Conservation (phyloP, 176 grass and related monocot species). For the Bothriochloa decipiens region DNA sequence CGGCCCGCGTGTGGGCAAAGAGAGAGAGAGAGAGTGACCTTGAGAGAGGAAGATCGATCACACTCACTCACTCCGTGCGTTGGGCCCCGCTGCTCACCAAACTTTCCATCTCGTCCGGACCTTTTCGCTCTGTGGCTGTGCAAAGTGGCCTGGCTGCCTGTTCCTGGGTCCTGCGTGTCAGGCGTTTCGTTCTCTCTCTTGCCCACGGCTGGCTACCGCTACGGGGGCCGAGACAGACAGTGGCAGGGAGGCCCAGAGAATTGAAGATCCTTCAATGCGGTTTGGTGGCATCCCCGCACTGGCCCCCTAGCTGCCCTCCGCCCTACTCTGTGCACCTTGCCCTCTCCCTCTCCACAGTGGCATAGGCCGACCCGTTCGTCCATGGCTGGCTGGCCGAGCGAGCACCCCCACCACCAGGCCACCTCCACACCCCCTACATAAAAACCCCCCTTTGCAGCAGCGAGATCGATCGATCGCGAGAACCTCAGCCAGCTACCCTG, state of each 20-base stretch:
- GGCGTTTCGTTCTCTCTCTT: not conserved
- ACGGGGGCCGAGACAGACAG: not conserved
- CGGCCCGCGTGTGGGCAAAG: not conserved
- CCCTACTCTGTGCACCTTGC: not conserved
- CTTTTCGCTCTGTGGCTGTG: conserved; percentile 29
- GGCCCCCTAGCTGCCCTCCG: not conserved
- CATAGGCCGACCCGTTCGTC: not conserved
- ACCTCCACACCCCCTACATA: conserved; percentile 30
- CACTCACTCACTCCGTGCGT: not conserved
- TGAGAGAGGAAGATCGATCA: not conserved
- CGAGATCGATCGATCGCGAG: not conserved
- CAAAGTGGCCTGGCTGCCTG: conserved; percentile 30
- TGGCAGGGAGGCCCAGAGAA: conserved; percentile 50
- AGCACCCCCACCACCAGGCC: not conserved
- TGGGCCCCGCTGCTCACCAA: conserved; percentile 48
- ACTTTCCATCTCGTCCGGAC: conserved; percentile 23
- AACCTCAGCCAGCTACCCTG: not conserved
- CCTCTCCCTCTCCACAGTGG: not conserved
- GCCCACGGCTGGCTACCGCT: not conserved
- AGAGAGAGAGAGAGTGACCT: not conserved
- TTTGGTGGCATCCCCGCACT: conserved; percentile 59
- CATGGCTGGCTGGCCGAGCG: not conserved
- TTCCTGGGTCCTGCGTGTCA: not conserved
- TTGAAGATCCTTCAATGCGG: conserved; percentile 79
- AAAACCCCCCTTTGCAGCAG: not conserved